Conservation (phyloP, 2,329 filamentous ascomycete species). For the Nakataea oryzae region DNA sequence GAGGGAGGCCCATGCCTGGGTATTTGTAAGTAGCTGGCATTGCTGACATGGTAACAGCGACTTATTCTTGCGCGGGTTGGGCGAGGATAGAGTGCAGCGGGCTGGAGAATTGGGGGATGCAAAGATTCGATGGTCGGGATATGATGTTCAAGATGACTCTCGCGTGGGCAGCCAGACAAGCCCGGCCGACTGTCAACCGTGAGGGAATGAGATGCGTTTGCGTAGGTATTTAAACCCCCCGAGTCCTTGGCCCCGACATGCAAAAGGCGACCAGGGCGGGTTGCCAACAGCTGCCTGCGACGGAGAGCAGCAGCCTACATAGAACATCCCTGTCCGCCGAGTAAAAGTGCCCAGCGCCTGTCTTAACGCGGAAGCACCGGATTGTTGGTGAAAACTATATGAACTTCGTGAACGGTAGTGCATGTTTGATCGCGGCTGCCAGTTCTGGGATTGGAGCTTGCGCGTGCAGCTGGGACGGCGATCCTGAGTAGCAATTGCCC, state of each 20-base stretch:
- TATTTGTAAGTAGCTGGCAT: conserved; percentile 3
- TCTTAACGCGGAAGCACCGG: not conserved
- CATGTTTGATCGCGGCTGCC: too few species aligned
- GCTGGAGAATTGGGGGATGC: too few species aligned
- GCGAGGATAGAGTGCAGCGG: not conserved
- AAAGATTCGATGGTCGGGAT: too few species aligned
- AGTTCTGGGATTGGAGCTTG: not conserved
- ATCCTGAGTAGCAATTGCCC: not conserved
- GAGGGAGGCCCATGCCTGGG: conserved; percentile 8
- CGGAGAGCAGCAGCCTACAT: not conserved
- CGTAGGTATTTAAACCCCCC: not conserved
- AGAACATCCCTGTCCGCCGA: too few species aligned
- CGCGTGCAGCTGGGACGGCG: not conserved
- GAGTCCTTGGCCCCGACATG: too few species aligned
- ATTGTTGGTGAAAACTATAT: not conserved
- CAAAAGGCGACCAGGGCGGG: too few species aligned
- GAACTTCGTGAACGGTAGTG: not conserved
- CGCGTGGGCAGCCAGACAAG: too few species aligned
- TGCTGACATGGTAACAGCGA: not conserved
- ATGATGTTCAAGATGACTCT: too few species aligned
- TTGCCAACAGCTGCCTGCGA: not conserved
- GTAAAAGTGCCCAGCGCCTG: not conserved
- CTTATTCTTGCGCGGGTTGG: not conserved
- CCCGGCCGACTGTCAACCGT: too few species aligned
- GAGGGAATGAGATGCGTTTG: too few species aligned